Percentiles rank a stretch among this genome's conserved stretches.
phyloP scores from a whole-genome alignment of 495 filamentous ascomycete species.

The Penicillium paradoxum region DNA sequence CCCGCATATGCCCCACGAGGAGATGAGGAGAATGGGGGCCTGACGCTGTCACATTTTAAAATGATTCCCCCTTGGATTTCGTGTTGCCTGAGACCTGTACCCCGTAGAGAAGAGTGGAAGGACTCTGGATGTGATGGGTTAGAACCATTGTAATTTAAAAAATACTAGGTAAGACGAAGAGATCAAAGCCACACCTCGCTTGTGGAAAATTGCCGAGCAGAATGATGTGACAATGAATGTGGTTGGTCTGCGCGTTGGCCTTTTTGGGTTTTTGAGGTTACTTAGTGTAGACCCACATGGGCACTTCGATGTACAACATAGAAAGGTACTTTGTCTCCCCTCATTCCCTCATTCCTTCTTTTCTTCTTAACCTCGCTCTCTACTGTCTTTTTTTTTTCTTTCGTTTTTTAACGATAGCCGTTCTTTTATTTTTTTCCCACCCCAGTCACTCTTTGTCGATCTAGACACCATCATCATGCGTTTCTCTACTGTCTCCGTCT shows the following conservation, averaged over 20 bases:
- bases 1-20: constrained; percentile 3
- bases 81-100: too few relatives aligned
- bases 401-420: constrained; percentile 14
- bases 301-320: neutral
- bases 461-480: constrained; percentile 39
- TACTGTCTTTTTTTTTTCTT: constrained; percentile 13
- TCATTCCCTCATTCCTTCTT: constrained; percentile 22
- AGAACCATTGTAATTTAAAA: too few relatives aligned
- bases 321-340: constrained; percentile 20
- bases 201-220: neutral
- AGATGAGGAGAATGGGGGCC: neutral
- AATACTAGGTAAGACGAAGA: neutral
- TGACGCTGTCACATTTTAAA: neutral
- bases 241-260: neutral
- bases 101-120: too few relatives aligned
- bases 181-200: neutral
- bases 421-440: constrained; percentile 16
- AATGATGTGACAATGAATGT: neutral
- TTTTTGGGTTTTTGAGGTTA: neutral
- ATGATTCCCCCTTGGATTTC: too few relatives aligned
- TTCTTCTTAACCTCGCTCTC: neutral
- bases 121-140: too few relatives aligned
- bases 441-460: constrained; percentile 21
- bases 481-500: constrained; percentile 41
- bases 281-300: neutral